Base-by-base conservation (phyloP, 768 basidiomycete species). In the Kwoniella botswanensis region DNA sequence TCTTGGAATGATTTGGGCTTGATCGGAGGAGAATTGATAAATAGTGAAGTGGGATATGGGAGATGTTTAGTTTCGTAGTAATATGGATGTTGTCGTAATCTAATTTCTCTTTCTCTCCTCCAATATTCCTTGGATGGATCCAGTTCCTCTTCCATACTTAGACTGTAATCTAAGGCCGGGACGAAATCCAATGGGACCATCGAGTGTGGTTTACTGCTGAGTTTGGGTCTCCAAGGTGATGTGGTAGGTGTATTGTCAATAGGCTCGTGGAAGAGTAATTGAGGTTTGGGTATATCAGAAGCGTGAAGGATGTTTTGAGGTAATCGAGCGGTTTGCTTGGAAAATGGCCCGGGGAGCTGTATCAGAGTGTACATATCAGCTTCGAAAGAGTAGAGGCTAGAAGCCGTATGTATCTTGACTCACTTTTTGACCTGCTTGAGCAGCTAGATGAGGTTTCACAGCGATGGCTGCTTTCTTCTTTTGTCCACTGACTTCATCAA, bases 181-280 rank as follows among this genome's bases (percentile, higher is more conserved):
- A 76, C 64, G 66, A 91, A 88, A 15, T 91, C 91, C n/a, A 94
- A 85, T 1, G 93, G 93, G 0, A 94, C 90, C 81, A 90, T 87
- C 3, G 93, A 91, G 78, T 95, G 90, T 82, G 89, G 91, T 84
- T 97, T 98, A 76, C 89, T 88, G 0, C 87, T 82, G 18, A 97
- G 85, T 2, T 86, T 85, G 0, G 93, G 92, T 68, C 86, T 86
- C 89, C 92, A 95, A 4, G 79, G 70, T 0, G 88, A 86, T 3
- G 86, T 74, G 26, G 84, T 76, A 65, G 88, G 86, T 24, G 82
- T 85, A 75, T 93, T 93, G 79, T 90, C 86, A 9, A 85, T 84
- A 58, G 86, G 86, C 26, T 85, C 83, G 67, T 86, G 88, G 85
- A 98, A 98, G 13, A 80, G 79, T 0, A 90, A 81, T 78, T 99